Conservation (phyloP, 1,139 yeast genomes). For the Debaryomycetaceae sp. region DNA sequence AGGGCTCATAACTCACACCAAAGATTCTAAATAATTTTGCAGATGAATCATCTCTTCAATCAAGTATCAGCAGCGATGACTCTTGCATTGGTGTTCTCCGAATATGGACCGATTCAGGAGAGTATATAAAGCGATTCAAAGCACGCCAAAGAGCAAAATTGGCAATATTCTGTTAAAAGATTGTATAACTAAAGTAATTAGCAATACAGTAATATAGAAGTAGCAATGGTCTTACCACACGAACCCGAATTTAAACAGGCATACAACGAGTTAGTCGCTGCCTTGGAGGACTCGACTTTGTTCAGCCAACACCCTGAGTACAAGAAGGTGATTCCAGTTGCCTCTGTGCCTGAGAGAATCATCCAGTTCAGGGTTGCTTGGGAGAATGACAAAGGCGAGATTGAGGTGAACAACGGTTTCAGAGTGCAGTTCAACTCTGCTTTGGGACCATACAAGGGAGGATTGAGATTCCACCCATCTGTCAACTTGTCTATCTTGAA, state of each 20-base stretch:
- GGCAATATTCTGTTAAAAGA: background rate
- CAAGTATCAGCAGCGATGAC: background rate
- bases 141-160: background rate
- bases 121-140: background rate
- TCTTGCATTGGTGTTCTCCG: background rate
- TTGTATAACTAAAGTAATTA: background rate
- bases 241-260: conserved; percentile 99
- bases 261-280: conserved; percentile 84
- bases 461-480: conserved; percentile 95
- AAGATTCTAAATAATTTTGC: background rate
- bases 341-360: conserved; percentile 93
- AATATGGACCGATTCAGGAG: background rate
- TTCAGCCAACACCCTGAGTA: conserved; percentile 88
- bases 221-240: conserved; percentile 53
- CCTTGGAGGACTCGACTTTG: conserved; percentile 87
- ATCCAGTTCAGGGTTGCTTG: conserved; percentile 96
- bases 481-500: conserved; percentile 93
- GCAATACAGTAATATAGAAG: background rate
- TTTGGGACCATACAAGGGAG: conserved; percentile 98
- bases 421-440: conserved; percentile 99
- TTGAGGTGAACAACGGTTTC: conserved; percentile 95
- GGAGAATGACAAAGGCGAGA: conserved; percentile 92
- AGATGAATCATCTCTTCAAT: no score
- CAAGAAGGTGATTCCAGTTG: conserved; percentile 84
- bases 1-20: background rate